phyloP scores from a whole-genome alignment of 2,329 filamentous ascomycete genomes.

The Macroventuria anomochaeta region DNA sequence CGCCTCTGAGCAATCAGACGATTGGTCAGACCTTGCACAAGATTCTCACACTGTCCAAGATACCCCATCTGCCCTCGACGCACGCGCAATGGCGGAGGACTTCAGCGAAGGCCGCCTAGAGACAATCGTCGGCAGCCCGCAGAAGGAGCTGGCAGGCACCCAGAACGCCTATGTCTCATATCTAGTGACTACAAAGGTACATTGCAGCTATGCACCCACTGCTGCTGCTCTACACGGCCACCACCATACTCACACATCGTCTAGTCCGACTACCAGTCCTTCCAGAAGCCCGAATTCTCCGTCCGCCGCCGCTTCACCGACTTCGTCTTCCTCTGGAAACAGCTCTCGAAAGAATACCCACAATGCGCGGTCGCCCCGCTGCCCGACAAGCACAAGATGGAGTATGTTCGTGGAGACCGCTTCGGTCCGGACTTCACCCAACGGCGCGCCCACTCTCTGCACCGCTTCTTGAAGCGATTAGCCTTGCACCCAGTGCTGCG shows the following conservation, averaged over 20 bases:
- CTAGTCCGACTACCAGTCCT: conserved; percentile 92
- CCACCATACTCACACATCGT: conserved; percentile 16
- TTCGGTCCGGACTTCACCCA: conserved; percentile 93
- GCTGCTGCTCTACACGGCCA: not conserved
- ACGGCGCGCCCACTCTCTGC: conserved; percentile 85
- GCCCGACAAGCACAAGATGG: conserved; percentile 99
- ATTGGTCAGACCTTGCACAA: conserved; percentile 6
- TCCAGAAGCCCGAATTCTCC: conserved; percentile 78
- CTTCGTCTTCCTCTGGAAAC: conserved; percentile 95
- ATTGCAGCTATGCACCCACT: conserved; percentile 2
- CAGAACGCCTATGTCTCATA: conserved; percentile 98
- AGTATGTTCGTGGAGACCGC: conserved; percentile 94
- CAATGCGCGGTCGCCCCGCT: conserved; percentile 92
- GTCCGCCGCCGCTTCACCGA: conserved; percentile 95
- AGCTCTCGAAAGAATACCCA: conserved; percentile 84
- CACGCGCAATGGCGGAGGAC: conserved; percentile 42
- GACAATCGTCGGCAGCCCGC: conserved; percentile 80
- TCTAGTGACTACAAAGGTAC: conserved; percentile 85
- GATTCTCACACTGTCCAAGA: not conserved
- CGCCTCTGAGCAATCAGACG: conserved; percentile 5
- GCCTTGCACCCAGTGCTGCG: conserved; percentile 89
- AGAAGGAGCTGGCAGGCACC: conserved; percentile 95
- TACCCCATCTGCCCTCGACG: not conserved
- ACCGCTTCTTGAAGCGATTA: conserved; percentile 86
- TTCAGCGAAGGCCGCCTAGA: conserved; percentile 73